Evolutionary conservation across 495 filamentous ascomycete species (phyloP).

Genomic region (Penicillium coprophilum): DNA sequence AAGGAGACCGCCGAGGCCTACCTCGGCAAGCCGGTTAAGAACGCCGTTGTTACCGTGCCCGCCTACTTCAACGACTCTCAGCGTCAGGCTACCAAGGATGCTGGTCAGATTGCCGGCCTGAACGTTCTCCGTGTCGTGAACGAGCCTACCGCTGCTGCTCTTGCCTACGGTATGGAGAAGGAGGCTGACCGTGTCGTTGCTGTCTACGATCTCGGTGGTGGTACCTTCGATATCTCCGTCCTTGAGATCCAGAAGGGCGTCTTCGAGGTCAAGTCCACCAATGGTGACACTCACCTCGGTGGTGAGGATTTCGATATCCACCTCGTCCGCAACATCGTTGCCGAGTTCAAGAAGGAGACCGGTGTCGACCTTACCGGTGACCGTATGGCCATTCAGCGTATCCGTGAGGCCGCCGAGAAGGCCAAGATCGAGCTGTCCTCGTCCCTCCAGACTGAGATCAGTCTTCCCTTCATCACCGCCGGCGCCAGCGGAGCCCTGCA

Average conservation of each 20-base stretch:
- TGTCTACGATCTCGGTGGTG: conserved; percentile 97
- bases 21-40: conserved; percentile 85
- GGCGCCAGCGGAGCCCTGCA: conserved; percentile 94
- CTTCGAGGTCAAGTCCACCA: conserved; percentile 98
- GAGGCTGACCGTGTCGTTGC: conserved; percentile 86
- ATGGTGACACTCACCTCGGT: conserved; percentile 96
- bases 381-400: conserved; percentile 99
- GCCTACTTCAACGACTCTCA: conserved; percentile 99
- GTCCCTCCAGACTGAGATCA: conserved; percentile 95
- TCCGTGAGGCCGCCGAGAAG: conserved; percentile 99
- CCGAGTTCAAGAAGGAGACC: conserved; percentile 94
- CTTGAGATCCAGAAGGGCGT: conserved; percentile 97
- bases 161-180: conserved; percentile 95
- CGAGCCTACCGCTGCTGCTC: conserved; percentile 91
- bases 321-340: conserved; percentile 91
- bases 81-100: conserved; percentile 97
- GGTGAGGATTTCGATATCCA: conserved; percentile 98
- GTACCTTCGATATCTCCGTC: conserved; percentile 98
- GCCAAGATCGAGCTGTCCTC: conserved; percentile 99
- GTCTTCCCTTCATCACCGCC: conserved; percentile 92
- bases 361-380: conserved; percentile 88
- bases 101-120: conserved; percentile 91
- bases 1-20: conserved; percentile 96
- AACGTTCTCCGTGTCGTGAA: conserved; percentile 97
- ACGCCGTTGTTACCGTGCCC: conserved; percentile 93